phyloP scores from a whole-genome alignment of 805 yeast genomes.

The Candida peoriensis region DNA sequence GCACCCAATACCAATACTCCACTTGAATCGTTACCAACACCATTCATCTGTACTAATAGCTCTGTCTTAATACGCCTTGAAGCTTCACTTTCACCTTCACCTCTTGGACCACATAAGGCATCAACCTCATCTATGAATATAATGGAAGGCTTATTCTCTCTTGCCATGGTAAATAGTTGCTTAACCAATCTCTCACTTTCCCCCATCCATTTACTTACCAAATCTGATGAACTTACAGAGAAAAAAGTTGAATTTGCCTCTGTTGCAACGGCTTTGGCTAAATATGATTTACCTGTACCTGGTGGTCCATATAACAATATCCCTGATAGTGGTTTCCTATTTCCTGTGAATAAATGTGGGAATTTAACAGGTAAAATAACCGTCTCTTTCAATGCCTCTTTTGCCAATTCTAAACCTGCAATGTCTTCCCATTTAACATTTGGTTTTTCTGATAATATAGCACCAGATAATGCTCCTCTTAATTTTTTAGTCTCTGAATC shows the following conservation, averaged over 20 bases:
- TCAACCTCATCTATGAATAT: constrained; percentile 98
- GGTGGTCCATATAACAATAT: constrained; percentile 89
- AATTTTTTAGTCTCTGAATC: constrained; percentile 84
- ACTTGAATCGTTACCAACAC: constrained; percentile 90
- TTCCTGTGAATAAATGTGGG: constrained; percentile 93
- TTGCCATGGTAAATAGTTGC: constrained; percentile 91
- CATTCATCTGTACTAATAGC: constrained; percentile 95
- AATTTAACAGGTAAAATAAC: constrained; percentile 94
- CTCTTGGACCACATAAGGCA: constrained; percentile 96
- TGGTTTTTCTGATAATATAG: constrained; percentile 87
- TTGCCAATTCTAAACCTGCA: constrained; percentile 93
- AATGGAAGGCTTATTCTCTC: constrained; percentile 93
- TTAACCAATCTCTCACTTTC: constrained; percentile 95
- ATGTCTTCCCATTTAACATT: constrained; percentile 92
- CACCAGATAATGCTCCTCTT: constrained; percentile 86
- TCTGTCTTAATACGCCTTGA: constrained; percentile 95
- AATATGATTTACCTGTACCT: constrained; percentile 95
- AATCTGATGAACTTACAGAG: constrained; percentile 91
- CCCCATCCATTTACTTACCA: constrained; percentile 99
- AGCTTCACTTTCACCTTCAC: constrained; percentile 97
- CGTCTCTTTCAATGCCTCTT: constrained; percentile 95
- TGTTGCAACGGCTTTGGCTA: constrained; percentile 98
- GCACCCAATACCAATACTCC: constrained; percentile 97
- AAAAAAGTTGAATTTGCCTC: constrained; percentile 97
- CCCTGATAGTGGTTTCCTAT: constrained; percentile 89